Percentiles rank a stretch among this genome's conserved stretches.
These are phyloP conservation scores for Trametes villosa DNA, from an alignment of 768 basidiomycete genomes.

Conservation along the genomic window DNA sequence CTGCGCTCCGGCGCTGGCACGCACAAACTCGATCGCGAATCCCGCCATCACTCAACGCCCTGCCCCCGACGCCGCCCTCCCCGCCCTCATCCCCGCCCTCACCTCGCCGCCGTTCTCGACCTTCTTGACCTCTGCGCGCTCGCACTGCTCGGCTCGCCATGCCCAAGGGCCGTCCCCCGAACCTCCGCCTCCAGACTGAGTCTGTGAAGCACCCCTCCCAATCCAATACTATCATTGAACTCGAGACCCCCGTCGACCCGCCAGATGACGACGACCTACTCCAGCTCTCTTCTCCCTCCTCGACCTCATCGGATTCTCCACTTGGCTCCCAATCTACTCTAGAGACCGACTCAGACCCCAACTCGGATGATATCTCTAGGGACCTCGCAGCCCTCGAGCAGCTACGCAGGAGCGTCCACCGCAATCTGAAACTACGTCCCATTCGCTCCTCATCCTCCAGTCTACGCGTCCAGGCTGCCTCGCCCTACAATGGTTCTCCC, in stretches of 20 bases:
- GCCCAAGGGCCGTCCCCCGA: conserved; percentile 53
- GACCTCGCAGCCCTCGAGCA: conserved; percentile 70
- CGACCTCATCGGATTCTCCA: conserved; percentile 35
- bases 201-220: conserved; percentile 28
- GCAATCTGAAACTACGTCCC: conserved; percentile 79
- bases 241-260: conserved; percentile 40
- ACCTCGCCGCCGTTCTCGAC: not conserved
- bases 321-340: conserved; percentile 27
- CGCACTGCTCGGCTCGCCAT: conserved; percentile 1
- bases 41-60: not conserved
- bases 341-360: conserved; percentile 32
- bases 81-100: not conserved
- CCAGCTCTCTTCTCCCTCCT: conserved; percentile 36
- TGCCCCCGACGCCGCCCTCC: not conserved
- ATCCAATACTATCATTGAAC: conserved; percentile 37
- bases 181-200: conserved; percentile 46
- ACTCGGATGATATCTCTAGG: conserved; percentile 63
- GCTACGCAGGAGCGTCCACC: conserved; percentile 71
- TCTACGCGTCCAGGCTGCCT: conserved; percentile 27
- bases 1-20: too few species aligned
- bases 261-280: conserved; percentile 38
- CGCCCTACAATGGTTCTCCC: conserved; percentile 32
- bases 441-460: conserved; percentile 55
- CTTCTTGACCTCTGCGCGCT: conserved; percentile 3
- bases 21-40: not conserved